Conservation (phyloP, 192 early-diverging fungal genomes). For the Allomyces macrogynus region DNA sequence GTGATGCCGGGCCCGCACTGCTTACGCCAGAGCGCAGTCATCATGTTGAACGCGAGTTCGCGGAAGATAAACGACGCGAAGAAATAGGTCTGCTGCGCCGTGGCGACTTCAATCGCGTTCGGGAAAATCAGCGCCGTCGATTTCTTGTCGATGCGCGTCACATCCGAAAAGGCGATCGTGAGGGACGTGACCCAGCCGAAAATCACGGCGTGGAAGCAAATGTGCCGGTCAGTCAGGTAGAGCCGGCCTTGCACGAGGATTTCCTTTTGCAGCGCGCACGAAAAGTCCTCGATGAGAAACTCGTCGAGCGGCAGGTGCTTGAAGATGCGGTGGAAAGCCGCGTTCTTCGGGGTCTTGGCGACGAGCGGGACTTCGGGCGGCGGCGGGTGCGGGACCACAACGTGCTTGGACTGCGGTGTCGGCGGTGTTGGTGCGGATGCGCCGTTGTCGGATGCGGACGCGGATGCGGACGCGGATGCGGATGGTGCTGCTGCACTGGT, state of each 20-base stretch:
- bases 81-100: constrained; percentile 45
- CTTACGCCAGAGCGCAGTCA: constrained; percentile 43
- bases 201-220: constrained; percentile 74
- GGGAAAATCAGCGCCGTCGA: constrained; percentile 69
- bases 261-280: constrained; percentile 73
- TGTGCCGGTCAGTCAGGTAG: constrained; percentile 56
- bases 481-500: too few species aligned
- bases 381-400: background rate
- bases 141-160: constrained; percentile 65
- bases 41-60: constrained; percentile 50
- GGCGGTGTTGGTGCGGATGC: background rate
- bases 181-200: constrained; percentile 72
- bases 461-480: too few species aligned
- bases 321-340: background rate
- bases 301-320: background rate
- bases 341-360: background rate
- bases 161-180: constrained; percentile 52
- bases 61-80: constrained; percentile 75
- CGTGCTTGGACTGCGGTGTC: background rate
- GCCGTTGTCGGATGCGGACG: background rate
- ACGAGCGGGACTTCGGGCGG: background rate
- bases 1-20: background rate
- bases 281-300: constrained; percentile 36
- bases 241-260: constrained; percentile 69
- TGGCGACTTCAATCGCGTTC: constrained; percentile 67